Evolutionary conservation across 163 green algal species (phyloP).

Genomic region (Scenedesmus sp.): DNA sequence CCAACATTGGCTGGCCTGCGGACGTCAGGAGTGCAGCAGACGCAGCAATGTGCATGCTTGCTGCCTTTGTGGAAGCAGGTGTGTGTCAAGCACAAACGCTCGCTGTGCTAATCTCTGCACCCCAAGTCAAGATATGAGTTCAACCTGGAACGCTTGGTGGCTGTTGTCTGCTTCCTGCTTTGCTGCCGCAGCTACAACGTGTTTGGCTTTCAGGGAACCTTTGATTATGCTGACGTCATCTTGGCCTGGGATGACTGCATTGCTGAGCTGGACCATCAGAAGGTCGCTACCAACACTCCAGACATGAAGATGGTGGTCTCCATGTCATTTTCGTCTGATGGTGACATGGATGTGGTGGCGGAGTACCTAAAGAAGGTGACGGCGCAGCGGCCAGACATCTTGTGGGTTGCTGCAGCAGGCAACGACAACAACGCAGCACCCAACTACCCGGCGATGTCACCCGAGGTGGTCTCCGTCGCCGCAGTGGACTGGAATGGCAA

Average conservation of each 20-base stretch:
- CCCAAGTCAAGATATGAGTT: too few relatives aligned
- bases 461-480: conserved; percentile 2
- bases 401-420: background rate
- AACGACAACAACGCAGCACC: background rate
- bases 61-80: too few relatives aligned
- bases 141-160: too few relatives aligned
- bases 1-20: too few relatives aligned
- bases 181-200: background rate
- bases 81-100: too few relatives aligned
- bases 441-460: background rate
- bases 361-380: background rate
- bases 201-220: background rate
- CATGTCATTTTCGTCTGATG: background rate
- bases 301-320: conserved; percentile 9
- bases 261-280: background rate
- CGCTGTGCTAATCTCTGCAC: background rate
- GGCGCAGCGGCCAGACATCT: background rate
- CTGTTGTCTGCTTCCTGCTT: background rate
- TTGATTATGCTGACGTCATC: background rate
- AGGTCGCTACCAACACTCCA: background rate
- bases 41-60: too few relatives aligned
- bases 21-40: too few relatives aligned
- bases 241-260: background rate
- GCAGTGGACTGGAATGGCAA: background rate
- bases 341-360: background rate